Conservation (phyloP, 2,329 filamentous ascomycete species). For the Alternaria gaisen region DNA sequence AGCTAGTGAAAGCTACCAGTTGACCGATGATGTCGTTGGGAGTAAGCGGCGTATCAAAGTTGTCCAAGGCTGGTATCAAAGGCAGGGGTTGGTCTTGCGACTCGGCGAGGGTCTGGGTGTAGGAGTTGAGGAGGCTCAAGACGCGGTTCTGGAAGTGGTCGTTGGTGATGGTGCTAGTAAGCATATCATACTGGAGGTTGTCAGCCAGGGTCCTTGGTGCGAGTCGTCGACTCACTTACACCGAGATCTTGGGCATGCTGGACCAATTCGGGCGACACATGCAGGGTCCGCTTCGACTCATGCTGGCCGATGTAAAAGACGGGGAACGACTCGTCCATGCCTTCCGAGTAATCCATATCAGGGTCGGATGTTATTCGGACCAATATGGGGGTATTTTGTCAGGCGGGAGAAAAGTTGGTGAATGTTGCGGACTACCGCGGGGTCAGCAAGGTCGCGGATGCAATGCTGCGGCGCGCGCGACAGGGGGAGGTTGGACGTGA, state of each 20-base stretch:
- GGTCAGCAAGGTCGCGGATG: conserved; percentile 13
- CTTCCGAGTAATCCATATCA: conserved; percentile 43
- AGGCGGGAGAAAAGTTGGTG: conserved; percentile 15
- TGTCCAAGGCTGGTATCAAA: conserved; percentile 71
- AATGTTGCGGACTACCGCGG: conserved; percentile 18
- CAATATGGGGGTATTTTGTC: background rate
- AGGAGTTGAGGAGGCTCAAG: conserved; percentile 66
- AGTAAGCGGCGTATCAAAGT: conserved; percentile 78
- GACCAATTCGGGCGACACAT: conserved; percentile 71
- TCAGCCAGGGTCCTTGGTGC: conserved; percentile 1
- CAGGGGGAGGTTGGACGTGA: background rate
- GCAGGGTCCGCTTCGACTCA: conserved; percentile 68
- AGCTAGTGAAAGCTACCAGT: conserved; percentile 80
- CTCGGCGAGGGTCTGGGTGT: conserved; percentile 60
- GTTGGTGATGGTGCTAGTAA: conserved; percentile 81
- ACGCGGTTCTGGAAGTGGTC: conserved; percentile 75
- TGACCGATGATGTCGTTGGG: conserved; percentile 75
- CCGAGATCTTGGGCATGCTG: conserved; percentile 73
- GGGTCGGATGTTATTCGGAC: background rate
- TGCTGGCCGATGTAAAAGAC: conserved; percentile 78
- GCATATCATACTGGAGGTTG: conserved; percentile 74
- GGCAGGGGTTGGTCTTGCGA: conserved; percentile 54
- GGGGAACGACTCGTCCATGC: conserved; percentile 52
- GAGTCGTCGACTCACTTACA: conserved; percentile 58
- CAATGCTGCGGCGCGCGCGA: conserved; percentile 9